A percentile compares a stretch with the other conserved stretches of the same genome.
These are phyloP conservation scores for Thraustochytrium striatum DNA, from an alignment of 352 stramenopile species.

Conservation along the genomic window DNA sequence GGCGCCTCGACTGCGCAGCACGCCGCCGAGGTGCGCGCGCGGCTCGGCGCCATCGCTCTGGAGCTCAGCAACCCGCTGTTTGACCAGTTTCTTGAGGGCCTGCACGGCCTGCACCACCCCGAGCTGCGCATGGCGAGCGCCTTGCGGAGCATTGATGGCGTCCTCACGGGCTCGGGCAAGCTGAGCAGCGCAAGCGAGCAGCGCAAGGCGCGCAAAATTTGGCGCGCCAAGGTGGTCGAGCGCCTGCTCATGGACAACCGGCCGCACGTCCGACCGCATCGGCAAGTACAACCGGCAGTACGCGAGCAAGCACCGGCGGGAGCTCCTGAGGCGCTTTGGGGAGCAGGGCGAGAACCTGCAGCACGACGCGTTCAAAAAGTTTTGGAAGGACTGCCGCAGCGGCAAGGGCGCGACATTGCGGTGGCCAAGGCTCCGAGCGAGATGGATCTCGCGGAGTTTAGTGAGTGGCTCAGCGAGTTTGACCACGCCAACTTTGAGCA, in stretches of 20 bases:
- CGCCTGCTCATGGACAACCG: background rate
- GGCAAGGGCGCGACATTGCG: background rate
- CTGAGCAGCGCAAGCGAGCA: background rate
- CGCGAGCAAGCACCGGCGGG: background rate
- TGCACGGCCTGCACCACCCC: conserved; percentile 12
- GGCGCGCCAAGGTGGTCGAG: background rate
- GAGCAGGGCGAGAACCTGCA: background rate
- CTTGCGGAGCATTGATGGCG: background rate
- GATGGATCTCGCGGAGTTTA: conserved; percentile 67
- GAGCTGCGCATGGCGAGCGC: conserved; percentile 15
- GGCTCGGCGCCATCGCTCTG: background rate
- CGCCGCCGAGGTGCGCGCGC: background rate
- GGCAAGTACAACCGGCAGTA: conserved; percentile 31
- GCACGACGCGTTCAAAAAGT: background rate
- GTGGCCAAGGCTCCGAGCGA: background rate
- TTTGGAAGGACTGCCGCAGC: background rate
- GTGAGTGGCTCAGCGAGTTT: conserved; percentile 75
- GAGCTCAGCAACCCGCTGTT: conserved; percentile 3
- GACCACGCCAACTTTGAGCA: conserved; percentile 62
- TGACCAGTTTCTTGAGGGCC: background rate
- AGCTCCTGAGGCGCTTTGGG: background rate
- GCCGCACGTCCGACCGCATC: background rate
- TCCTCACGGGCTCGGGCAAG: background rate
- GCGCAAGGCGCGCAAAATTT: background rate
- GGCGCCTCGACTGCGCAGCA: background rate